Evolutionary conservation across 768 basidiomycete species (phyloP), one percentile per base, ranked within the genome.

Genomic region (Dacryopinax spathularia): DNA sequence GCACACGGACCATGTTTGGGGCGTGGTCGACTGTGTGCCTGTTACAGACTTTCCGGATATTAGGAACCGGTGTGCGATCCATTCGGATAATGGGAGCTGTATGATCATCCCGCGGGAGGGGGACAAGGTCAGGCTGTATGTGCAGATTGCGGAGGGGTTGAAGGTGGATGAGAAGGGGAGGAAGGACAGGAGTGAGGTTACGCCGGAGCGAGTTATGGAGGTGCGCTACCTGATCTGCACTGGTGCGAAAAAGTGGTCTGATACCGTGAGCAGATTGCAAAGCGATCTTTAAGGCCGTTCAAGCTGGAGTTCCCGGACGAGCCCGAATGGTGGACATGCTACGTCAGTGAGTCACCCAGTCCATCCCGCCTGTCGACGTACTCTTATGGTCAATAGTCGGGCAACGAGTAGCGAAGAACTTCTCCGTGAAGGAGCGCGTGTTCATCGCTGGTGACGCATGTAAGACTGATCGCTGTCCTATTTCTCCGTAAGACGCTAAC

Each of bases 361-460:
- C 1, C 34, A 20, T 29, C 2, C 33, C 2, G 16, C 4, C 64
- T 60, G 15, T 37, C 16, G 25, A 20, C 22, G 1, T 60, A 20
- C 18, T 12, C 18, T 20, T 6, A 35, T 13, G n/a, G 5, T 34
- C 18, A 31, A 66, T 35, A 86, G 87, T 89, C 64, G 87, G 87
- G 1, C 88, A 89, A 69, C 82, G 87, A 13, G 83, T 89, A 1
- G 86, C 87, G 5, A 80, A 84, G 4, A 76, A 74, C 12, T 89
- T 80, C 71, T 82, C 82, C 25, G 73, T 79, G 1, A 70, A 80
- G n/a, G 78, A 86, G 1, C 80, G 88, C 0, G 79, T 88, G 1
- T 89, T 89, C 71, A 88, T 90, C 63, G 84, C 82, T 0, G 88
- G 88, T 0, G 88, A 88, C 70, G 87, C 86, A 0, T 87, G 85